These are phyloP conservation scores for Vitellaria paradoxa DNA, from an alignment of 179 eudicot genomes.

Conservation along the genomic window DNA sequence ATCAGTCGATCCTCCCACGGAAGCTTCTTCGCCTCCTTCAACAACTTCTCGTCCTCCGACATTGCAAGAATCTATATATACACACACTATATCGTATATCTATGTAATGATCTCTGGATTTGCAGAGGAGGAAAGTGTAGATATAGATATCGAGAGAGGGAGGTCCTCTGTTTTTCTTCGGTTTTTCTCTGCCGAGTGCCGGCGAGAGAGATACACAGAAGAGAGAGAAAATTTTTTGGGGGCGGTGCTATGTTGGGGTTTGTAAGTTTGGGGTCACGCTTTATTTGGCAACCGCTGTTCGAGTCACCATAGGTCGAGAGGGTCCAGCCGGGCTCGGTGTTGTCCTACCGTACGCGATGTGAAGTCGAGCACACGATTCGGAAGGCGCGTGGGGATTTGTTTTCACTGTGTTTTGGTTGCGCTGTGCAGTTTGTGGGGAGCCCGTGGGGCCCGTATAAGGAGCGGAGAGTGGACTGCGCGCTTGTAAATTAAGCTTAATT, in stretches of 20 bases:
- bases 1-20: constrained; percentile 94
- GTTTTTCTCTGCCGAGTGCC: constrained; percentile 23
- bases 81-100: not conserved
- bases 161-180: constrained; percentile 4
- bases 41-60: constrained; percentile 92
- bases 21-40: constrained; percentile 95
- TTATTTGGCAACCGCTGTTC: not conserved
- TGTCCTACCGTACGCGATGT: no score
- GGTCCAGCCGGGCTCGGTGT: no score
- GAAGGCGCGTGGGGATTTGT: constrained; percentile 11
- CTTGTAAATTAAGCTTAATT: constrained; percentile 2
- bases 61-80: constrained; percentile 20
- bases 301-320: no score
- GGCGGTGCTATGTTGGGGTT: not conserved
- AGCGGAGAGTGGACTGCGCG: constrained; percentile 11
- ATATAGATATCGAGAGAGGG: no score
- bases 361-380: not conserved
- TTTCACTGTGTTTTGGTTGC: constrained; percentile 18
- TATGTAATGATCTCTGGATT: constrained; percentile 1
- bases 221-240: no score
- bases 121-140: not conserved
- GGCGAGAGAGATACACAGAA: constrained; percentile 15
- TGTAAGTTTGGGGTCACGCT: constrained; percentile 25
- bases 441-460: constrained; percentile 13
- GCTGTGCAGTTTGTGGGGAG: constrained; percentile 26